Evolutionary conservation across 331 rosid species (phyloP).

Genomic region (Stylosanthes scabra): DNA sequence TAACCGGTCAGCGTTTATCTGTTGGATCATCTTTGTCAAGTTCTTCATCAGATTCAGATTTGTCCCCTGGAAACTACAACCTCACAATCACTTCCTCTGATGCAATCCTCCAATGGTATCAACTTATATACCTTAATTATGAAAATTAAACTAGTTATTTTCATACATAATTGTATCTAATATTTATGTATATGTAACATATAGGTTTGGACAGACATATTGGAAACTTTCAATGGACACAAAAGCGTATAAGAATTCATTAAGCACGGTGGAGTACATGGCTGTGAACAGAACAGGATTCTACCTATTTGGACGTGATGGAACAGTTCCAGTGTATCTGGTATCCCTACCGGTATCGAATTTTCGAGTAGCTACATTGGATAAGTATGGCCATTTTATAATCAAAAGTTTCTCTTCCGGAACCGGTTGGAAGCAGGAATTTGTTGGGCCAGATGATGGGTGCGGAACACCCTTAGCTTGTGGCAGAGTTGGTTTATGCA

Average conservation of each 20-base stretch:
- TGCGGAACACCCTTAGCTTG: slow-evolving; percentile 76
- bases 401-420: slow-evolving; percentile 63
- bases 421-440: slow-evolving; percentile 56
- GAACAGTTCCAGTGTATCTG: slow-evolving; percentile 52
- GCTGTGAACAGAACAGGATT: slow-evolving; percentile 62
- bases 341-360: slow-evolving; percentile 52
- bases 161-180: too few relatives aligned
- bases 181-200: too few relatives aligned
- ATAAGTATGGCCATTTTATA: slow-evolving; percentile 55
- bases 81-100: slow-evolving; percentile 59
- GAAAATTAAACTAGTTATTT: too few relatives aligned
- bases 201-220: slow-evolving; percentile 78
- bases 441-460: slow-evolving; percentile 58
- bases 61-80: slow-evolving; percentile 66
- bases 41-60: slow-evolving; percentile 49
- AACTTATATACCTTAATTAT: too few relatives aligned
- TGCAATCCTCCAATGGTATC: slow-evolving; percentile 70
- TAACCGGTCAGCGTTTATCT: slow-evolving; percentile 69
- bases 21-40: slow-evolving; percentile 62
- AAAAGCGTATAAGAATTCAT: slow-evolving; percentile 50
- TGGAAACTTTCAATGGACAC: slow-evolving; percentile 81
- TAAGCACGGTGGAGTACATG: slow-evolving; percentile 59
- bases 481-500: slow-evolving; percentile 72
- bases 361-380: slow-evolving; percentile 71
- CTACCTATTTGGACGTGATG: slow-evolving; percentile 62